A percentile compares a stretch with the other conserved stretches of the same genome.
phyloP scores from a whole-genome alignment of 164 flowering plant species.

The Houttuynia cordata region DNA sequence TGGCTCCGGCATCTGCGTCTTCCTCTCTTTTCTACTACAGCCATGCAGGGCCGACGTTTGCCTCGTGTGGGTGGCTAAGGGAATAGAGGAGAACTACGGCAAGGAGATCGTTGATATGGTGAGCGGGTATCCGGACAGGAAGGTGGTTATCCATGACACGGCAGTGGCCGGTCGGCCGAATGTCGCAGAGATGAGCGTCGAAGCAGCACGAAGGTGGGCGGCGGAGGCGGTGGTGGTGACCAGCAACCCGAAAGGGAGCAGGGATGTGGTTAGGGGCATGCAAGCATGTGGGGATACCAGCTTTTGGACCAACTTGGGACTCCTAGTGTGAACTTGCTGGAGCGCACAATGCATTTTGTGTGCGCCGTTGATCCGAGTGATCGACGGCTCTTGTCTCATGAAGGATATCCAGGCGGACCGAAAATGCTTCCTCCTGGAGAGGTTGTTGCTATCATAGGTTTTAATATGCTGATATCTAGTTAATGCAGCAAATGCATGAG shows the following conservation, averaged over 20 bases:
- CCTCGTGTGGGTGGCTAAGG: constrained; percentile 53
- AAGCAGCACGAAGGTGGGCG: constrained; percentile 36
- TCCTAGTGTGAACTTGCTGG: constrained; percentile 31
- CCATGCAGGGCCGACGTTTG: constrained; percentile 36
- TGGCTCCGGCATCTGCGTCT: constrained; percentile 40
- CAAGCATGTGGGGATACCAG: constrained; percentile 38
- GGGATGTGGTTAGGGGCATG: constrained; percentile 54
- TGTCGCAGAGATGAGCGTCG: constrained; percentile 38
- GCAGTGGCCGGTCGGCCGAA: constrained; percentile 46
- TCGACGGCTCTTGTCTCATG: too few relatives aligned
- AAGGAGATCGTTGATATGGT: constrained; percentile 39
- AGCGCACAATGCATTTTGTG: too few relatives aligned
- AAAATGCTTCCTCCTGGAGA: too few relatives aligned
- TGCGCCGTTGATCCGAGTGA: too few relatives aligned
- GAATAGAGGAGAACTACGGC: constrained; percentile 44
- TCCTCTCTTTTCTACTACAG: constrained; percentile 45
- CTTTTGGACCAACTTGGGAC: constrained; percentile 72
- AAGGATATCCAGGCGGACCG: too few relatives aligned
- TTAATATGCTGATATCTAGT: too few relatives aligned
- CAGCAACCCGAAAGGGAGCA: constrained; percentile 60
- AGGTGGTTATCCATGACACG: constrained; percentile 56
- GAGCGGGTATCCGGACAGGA: constrained; percentile 34
- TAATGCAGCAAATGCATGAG: too few relatives aligned
- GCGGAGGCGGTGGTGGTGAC: constrained; percentile 58
- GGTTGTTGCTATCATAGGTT: too few relatives aligned